A percentile compares a stretch with the other conserved stretches of the same genome.
Conservation (phyloP, 257 asterid genomes). For the Sherardia arvensis region DNA sequence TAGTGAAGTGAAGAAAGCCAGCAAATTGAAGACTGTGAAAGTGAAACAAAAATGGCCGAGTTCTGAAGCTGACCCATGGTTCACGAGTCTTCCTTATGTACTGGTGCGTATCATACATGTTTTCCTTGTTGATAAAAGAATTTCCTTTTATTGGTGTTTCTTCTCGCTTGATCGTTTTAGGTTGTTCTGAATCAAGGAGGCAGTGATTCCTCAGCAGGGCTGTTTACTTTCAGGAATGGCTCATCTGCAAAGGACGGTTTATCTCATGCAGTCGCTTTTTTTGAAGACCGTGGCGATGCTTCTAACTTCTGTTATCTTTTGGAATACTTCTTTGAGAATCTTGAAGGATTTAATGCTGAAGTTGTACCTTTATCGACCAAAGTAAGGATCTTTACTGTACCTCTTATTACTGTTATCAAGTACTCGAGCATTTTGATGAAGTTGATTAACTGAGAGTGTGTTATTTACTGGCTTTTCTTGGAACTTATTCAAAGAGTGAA, state of each 20-base stretch:
- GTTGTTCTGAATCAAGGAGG: conserved; percentile 45
- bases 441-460: neutral
- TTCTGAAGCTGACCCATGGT: conserved; percentile 44
- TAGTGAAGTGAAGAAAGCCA: conserved; percentile 24
- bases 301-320: conserved; percentile 65
- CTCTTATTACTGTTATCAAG: too few relatives aligned
- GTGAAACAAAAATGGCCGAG: conserved; percentile 20
- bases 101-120: conserved; percentile 42
- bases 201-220: conserved; percentile 33
- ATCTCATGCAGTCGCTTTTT: conserved; percentile 65
- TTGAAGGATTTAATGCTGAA: conserved; percentile 56
- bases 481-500: conserved; percentile 47
- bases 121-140: neutral
- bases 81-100: conserved; percentile 72
- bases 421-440: neutral
- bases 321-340: conserved; percentile 54
- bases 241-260: conserved; percentile 22
- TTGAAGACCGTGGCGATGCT: conserved; percentile 80
- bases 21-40: conserved; percentile 21
- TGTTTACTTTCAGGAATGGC: conserved; percentile 37
- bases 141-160: neutral
- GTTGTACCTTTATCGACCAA: conserved; percentile 54
- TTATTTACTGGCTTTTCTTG: conserved; percentile 38
- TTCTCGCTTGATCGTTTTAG: conserved; percentile 23
- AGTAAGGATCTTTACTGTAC: conserved; percentile 30